Evolutionary conservation across 371 early-diverging fungal species (phyloP), one percentile per base, ranked within the genome.

Genomic region (Rhizomucor miehei): DNA sequence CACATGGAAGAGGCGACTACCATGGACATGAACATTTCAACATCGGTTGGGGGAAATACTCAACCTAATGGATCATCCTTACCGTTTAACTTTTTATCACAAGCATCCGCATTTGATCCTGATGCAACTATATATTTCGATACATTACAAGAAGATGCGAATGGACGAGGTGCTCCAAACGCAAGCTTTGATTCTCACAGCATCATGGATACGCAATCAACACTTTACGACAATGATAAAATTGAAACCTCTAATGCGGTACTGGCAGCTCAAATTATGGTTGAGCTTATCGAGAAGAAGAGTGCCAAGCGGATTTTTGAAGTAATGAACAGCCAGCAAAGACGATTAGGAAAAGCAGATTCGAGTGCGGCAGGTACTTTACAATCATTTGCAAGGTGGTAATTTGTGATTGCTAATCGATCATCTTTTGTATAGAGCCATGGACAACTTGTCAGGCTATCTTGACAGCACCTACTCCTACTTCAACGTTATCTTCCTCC

Each of bases 71-170:
- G 24, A 10, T 56, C 44, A 13, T 56, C 49, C 20, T 39, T 48
- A 36, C 44, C 41, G 23, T 45, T 54, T 53, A 41, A 34, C 38
- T 48, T 57, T 6, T 39, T 56, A 13, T 72, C 73, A 37, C 73
- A 72, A 35, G 40, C 48, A 20, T 62, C 62, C 0, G 45, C 43
- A 3, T 69, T 60, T 44, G 73, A 77, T 37, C 63, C 62, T 11
- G 77, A 73, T 24, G 71, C 73, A 9, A 73, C 72, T 0, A 29
- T 69, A 2, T 73, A 77, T 43, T 44, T 71, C 24, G 77, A 71
- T 48, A 29, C 3, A 5, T 8, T 29, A 8, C 29, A 29, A 29
- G 29, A 29, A 3, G 29, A 29, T 3, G 8, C 29, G 8, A 29
- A 8, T 8, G 29, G 29, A 29, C 29, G 8, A 29, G 5, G 29